Base-by-base conservation (phyloP, 140 eudicot genomes). In the Cichorium intybus region DNA sequence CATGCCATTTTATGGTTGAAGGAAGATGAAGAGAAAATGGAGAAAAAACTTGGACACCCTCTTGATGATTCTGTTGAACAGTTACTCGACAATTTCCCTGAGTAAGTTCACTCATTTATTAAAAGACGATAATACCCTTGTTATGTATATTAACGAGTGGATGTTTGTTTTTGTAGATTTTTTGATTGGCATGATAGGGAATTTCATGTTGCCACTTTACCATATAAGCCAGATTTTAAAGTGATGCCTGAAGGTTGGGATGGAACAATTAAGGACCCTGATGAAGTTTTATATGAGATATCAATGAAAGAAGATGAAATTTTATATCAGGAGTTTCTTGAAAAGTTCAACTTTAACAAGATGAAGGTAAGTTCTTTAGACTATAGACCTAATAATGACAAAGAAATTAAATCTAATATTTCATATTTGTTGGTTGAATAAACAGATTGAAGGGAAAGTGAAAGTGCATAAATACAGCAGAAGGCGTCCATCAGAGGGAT, bases 211-310 rank as follows among this genome's bases (percentile, higher is more conserved):
- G 97, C 97, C 1, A 50, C 95, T 57, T 78, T 93, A 60, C 97
- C 97, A 23, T 74, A 93, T 78, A 88, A 88, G 54, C 97, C 99
- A 12, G 90, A 93, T 39, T 88, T 93, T 69, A 93, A 81, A 69
- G 95, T 93, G 68, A 93, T 93, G 99, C 99, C 99, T 0, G 99
- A 93, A 79, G 95, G 90, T 41, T 93, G 99, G 99, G 99, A 93
- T 71, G 97, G 99, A 37, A 83, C 90, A 6, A 93, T 93, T n/a
- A 75, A 85, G 64, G 99, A 93, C 69, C 99, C 88, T 14, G 99
- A 93, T 68, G 97, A 93, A 77, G 99, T 93, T 37, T 86, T 81
- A 24, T 93, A 93, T 28, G 95, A 88, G 75, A 88, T 93, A 62
- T 93, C 99, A 26, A 93, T 75, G 99, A 85, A 77, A 84, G 99